Percentiles rank a stretch among this genome's conserved stretches.
Evolutionary conservation across 352 stramenopile genomes (phyloP).

Genomic region (Albugo candida): DNA sequence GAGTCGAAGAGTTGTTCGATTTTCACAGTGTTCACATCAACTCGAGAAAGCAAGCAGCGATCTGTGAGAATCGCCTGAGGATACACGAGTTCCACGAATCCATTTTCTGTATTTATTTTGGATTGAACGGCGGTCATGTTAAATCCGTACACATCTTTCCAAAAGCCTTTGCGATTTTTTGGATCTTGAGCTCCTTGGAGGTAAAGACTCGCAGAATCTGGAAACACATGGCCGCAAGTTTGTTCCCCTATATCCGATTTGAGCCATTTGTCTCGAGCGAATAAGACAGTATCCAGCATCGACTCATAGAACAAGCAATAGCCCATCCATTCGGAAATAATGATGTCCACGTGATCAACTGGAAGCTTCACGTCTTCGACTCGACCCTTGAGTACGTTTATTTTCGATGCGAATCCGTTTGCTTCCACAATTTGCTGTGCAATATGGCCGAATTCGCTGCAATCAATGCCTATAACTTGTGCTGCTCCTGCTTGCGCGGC

Average conservation of each 20-base stretch:
- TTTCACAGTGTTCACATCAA: slow-evolving; percentile 82
- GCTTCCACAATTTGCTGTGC: slow-evolving; percentile 86
- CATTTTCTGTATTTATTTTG: slow-evolving; percentile 90
- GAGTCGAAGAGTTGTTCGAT: slow-evolving; percentile 90
- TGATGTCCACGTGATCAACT: slow-evolving; percentile 90
- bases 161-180: slow-evolving; percentile 91
- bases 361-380: slow-evolving; percentile 85
- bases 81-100: slow-evolving; percentile 94
- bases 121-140: slow-evolving; percentile 96
- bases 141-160: slow-evolving; percentile 98
- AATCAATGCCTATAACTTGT: slow-evolving; percentile 91
- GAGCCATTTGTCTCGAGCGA: slow-evolving; percentile 92
- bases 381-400: slow-evolving; percentile 91
- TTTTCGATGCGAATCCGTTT: slow-evolving; percentile 86
- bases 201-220: slow-evolving; percentile 91
- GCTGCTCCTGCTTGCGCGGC: slow-evolving; percentile 83
- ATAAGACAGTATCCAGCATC: slow-evolving; percentile 95
- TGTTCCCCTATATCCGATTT: slow-evolving; percentile 20
- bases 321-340: slow-evolving; percentile 98
- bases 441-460: slow-evolving; percentile 87
- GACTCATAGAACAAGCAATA: slow-evolving; percentile 96
- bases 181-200: slow-evolving; percentile 92
- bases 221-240: slow-evolving; percentile 81
- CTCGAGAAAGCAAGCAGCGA: slow-evolving; percentile 82
- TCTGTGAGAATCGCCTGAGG: slow-evolving; percentile 81